Base-by-base conservation (phyloP, 768 basidiomycete species). In the Phylloporus sp. region DNA sequence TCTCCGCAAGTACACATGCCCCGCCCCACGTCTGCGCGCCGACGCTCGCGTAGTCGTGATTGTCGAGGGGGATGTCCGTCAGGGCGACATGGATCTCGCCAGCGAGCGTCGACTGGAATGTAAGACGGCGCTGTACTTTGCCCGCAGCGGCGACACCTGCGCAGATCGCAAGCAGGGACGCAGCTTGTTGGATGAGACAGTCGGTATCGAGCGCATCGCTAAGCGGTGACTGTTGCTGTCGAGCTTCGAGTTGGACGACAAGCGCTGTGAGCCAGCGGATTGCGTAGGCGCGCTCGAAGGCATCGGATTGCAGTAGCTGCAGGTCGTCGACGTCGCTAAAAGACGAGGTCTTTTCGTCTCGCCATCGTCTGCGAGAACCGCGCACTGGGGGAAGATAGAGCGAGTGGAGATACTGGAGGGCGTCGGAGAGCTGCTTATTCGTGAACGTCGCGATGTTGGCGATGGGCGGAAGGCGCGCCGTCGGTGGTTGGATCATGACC, bases 1-100 rank as follows among this genome's bases (percentile, higher is more conserved):
- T 77, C 62, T 90, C 86, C 0, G 90, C 80, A 49, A 95, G 75
- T 7, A 94, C 80, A 57, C 86, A 91, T 4, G 89, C 86, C 10
- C 86, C 82, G 4, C 90, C 91, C 92, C 91, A 95, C 0, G 91
- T 94, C 70, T 93, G 91, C 24, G 89, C 84, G 2, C 91, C 91
- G 16, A 91, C 82, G 49, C 83, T 86, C 12, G 73, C 70, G 55
- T 81, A 85, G 57, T 89, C 85, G n/a, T 76, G 70, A 49, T 88
- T 84, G 45, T 84, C 78, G 38, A 91, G 69, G 2, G 88, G 81
- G 2, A 83, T 76, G 64, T 93, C 91, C 27, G 73, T 82, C 44
- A 94, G 59, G 46, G 72, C 62, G 11, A 87, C 69, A 11, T 69
- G 58, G 34, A 75, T 57, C 40, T 52, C 35, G 39, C 58, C 59